Evolutionary conservation across 1,284 basidiomycete species (phyloP).

Genomic region (Austroboletus niveus): DNA sequence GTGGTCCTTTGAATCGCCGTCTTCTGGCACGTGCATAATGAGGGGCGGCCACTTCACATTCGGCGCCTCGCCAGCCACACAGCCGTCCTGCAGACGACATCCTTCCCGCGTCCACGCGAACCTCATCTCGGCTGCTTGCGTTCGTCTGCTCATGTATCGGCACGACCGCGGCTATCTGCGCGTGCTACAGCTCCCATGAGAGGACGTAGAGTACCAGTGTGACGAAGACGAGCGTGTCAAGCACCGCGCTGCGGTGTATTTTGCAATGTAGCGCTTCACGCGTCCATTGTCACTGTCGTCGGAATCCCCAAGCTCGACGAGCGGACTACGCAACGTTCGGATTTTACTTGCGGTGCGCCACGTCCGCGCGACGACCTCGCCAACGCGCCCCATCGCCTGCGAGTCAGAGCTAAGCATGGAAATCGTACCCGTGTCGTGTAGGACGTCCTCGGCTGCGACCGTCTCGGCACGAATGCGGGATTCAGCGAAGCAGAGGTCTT

Average conservation of each 20-base stretch:
- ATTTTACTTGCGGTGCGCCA: constrained; percentile 99
- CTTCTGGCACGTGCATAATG: constrained; percentile 12
- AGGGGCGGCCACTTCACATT: constrained; percentile 11
- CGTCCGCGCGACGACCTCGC: constrained; percentile 90
- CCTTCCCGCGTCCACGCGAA: no score
- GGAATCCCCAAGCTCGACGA: constrained; percentile 58
- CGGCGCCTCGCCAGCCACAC: no score
- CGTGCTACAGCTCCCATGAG: constrained; percentile 24
- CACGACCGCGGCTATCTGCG: constrained; percentile 4
- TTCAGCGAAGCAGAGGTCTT: constrained; percentile 96
- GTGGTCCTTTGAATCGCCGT: not conserved
- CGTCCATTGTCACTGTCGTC: constrained; percentile 83
- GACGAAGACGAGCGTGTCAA: constrained; percentile 19
- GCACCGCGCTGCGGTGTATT: constrained; percentile 65
- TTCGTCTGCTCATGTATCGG: not conserved
- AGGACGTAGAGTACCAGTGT: constrained; percentile 27
- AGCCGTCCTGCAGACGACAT: no score
- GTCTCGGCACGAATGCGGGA: constrained; percentile 97
- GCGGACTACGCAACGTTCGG: constrained; percentile 75
- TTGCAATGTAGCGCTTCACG: constrained; percentile 96
- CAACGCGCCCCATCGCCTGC: constrained; percentile 97
- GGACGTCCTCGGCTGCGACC: constrained; percentile 94
- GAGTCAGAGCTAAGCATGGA: constrained; percentile 96
- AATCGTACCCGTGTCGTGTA: constrained; percentile 94
- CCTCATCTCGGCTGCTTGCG: not conserved